A percentile compares a stretch with the other conserved stretches of the same genome.
Evolutionary conservation across 495 filamentous ascomycete species (phyloP).

Genomic region (Umbilicaria muhlenbergii): DNA sequence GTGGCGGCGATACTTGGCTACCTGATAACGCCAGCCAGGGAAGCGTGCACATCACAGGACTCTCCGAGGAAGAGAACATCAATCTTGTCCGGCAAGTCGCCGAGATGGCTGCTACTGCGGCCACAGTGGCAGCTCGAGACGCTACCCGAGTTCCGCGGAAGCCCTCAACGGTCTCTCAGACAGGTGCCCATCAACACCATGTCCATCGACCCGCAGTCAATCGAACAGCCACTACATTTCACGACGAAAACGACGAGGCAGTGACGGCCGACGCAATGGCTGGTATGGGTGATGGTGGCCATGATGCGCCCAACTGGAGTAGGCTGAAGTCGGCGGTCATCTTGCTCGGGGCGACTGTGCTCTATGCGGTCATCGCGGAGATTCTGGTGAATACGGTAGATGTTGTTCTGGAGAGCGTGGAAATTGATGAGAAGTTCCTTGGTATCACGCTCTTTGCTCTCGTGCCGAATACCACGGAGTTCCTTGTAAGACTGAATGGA

Average conservation of each 20-base stretch:
- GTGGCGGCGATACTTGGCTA: slow-evolving; percentile 16
- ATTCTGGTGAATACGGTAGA: slow-evolving; percentile 95
- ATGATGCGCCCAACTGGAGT: slow-evolving; percentile 97
- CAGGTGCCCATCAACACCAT: slow-evolving; percentile 12
- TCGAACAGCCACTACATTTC: slow-evolving; percentile 10
- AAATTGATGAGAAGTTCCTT: slow-evolving; percentile 95
- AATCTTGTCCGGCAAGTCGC: slow-evolving; percentile 67
- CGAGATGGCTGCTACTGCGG: slow-evolving; percentile 84
- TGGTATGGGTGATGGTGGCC: slow-evolving; percentile 46
- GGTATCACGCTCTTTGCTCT: slow-evolving; percentile 95
- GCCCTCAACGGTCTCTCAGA: slow-evolving; percentile 16
- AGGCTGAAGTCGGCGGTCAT: slow-evolving; percentile 79
- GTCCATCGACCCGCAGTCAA: slow-evolving; percentile 19
- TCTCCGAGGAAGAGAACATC: slow-evolving; percentile 66
- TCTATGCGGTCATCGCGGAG: slow-evolving; percentile 93
- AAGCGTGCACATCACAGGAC: slow-evolving; percentile 41
- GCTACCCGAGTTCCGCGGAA: slow-evolving; percentile 37
- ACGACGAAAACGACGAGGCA: slow-evolving; percentile 27
- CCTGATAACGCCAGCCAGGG: slow-evolving; percentile 16
- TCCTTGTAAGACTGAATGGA: slow-evolving; percentile 49
- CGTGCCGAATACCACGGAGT: slow-evolving; percentile 97
- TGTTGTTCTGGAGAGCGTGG: slow-evolving; percentile 72
- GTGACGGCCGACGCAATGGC: slow-evolving; percentile 23
- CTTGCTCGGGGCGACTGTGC: slow-evolving; percentile 73
- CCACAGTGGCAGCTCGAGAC: slow-evolving; percentile 76